These are phyloP conservation scores for Mucor lusitanicus DNA, from an alignment of 371 early-diverging fungal genomes.

Conservation along the genomic window DNA sequence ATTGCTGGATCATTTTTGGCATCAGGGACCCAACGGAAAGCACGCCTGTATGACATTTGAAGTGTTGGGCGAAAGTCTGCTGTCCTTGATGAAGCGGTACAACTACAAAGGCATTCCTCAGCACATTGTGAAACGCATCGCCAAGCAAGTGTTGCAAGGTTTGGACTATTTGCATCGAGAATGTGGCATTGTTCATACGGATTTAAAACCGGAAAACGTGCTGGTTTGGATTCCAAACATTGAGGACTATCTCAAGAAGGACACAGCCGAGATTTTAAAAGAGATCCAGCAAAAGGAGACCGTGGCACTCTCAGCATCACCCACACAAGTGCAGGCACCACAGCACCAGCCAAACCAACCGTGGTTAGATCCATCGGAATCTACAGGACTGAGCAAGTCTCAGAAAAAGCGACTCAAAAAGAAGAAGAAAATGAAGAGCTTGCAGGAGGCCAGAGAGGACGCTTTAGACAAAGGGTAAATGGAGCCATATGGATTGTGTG, in stretches of 20 bases:
- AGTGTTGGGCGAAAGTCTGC: slow-evolving; percentile 92
- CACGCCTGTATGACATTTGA: slow-evolving; percentile 98
- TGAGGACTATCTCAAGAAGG: slow-evolving; percentile 43
- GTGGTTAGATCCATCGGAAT: slow-evolving; percentile 11
- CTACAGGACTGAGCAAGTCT: slow-evolving; percentile 30
- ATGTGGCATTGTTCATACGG: slow-evolving; percentile 98
- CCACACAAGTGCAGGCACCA: neutral
- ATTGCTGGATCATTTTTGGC: slow-evolving; percentile 87
- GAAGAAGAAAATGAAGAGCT: slow-evolving; percentile 30
- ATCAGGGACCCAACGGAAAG: slow-evolving; percentile 87
- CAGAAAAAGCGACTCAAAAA: slow-evolving; percentile 42
- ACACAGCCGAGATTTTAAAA: slow-evolving; percentile 20
- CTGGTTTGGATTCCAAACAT: slow-evolving; percentile 87
- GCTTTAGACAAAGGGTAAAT: slow-evolving; percentile 1
- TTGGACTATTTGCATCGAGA: slow-evolving; percentile 94
- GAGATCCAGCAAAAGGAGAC: slow-evolving; percentile 11
- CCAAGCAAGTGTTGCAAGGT: slow-evolving; percentile 86
- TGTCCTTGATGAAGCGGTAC: slow-evolving; percentile 80
- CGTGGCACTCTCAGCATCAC: neutral
- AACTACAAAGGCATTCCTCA: slow-evolving; percentile 77
- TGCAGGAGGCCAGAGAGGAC: slow-evolving; percentile 14
- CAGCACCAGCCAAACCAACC: neutral
- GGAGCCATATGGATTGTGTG: neutral
- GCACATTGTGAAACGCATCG: slow-evolving; percentile 83
- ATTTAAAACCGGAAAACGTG: slow-evolving; percentile 97